Base-by-base conservation (phyloP, 2,329 filamentous ascomycete genomes). In the Orbilia quercus region DNA sequence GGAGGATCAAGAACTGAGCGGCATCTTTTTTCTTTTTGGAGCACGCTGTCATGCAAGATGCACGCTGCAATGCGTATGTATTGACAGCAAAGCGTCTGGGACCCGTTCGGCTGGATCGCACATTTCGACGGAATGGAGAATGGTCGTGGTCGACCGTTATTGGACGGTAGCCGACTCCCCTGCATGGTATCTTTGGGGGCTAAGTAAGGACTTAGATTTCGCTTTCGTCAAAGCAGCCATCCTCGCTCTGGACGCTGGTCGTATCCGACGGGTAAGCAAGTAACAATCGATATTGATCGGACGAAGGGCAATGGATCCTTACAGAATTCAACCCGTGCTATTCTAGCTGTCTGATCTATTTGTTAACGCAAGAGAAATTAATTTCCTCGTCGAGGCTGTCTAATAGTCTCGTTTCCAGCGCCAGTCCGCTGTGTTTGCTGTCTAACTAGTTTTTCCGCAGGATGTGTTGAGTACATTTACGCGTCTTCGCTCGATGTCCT, bases 61-160 rank as follows among this genome's bases (percentile, higher is more conserved):
- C 65, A 70, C 36, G 59, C 60, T 73, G 69, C 69, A 73, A 73
- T 73, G 69, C 60, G 69, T 73, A 73, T 73, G 69, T 73, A 73
- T 55, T 66, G 69, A 73, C 69, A 73, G 69, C 69, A 62, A 66
- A 73, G 69, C 69, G 69, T 73, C 54, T 69, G 25, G 55, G 69
- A 73, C 69, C 69, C 69, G 69, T 59, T 55, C 20, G 54, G 57
- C 36, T 65, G 67, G 67, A 65, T 66, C 58, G 60, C 55, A 40
- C 40, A 60, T 18, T 25, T 66, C 54, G 34, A 34, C 22, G 54
- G 69, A 66, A 62, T 73, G 60, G 54, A 65, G 55, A 62, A 72
- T 62, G 60, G 57, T 73, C 69, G 69, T 73, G 69, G 69, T 73
- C 69, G 69, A 73, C 53, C 44, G 42, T 47, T 20, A 73, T 73